These are phyloP conservation scores for Trichoderma polysporum DNA, from an alignment of 2,329 filamentous ascomycete genomes.

Conservation along the genomic window DNA sequence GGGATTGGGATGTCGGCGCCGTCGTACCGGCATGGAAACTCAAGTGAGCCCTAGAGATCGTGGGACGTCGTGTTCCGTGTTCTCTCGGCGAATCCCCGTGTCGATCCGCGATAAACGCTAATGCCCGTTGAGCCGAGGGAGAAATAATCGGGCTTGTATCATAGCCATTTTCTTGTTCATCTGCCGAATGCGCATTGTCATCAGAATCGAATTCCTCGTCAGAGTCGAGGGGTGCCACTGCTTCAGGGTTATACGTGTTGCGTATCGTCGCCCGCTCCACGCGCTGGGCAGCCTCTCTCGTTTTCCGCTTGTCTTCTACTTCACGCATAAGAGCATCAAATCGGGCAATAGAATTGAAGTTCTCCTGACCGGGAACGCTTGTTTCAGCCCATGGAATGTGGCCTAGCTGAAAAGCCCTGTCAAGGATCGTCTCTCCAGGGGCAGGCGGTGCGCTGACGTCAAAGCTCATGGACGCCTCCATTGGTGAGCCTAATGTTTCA, in stretches of 20 bases:
- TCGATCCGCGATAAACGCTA: slow-evolving; percentile 51
- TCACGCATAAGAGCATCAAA: slow-evolving; percentile 67
- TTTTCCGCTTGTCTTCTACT: slow-evolving; percentile 51
- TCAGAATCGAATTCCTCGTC: slow-evolving; percentile 43
- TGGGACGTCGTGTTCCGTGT: slow-evolving; percentile 37
- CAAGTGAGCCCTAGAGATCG: slow-evolving; percentile 34
- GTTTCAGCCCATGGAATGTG: slow-evolving; percentile 61
- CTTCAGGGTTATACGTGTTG: slow-evolving; percentile 50
- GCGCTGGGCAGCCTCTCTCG: slow-evolving; percentile 37
- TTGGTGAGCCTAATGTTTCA: slow-evolving; percentile 55
- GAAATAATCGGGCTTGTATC: slow-evolving; percentile 39
- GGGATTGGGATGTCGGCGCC: slow-evolving; percentile 22
- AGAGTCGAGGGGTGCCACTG: slow-evolving; percentile 38
- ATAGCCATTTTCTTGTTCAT: slow-evolving; percentile 31
- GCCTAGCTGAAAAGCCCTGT: slow-evolving; percentile 63
- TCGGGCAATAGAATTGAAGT: slow-evolving; percentile 62
- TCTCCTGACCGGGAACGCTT: slow-evolving; percentile 57
- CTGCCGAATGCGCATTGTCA: slow-evolving; percentile 39
- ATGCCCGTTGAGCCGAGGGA: slow-evolving; percentile 48
- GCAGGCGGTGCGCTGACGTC: slow-evolving; percentile 52
- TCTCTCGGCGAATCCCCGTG: slow-evolving; percentile 34
- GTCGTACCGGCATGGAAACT: slow-evolving; percentile 33
- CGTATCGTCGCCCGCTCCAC: slow-evolving; percentile 39
- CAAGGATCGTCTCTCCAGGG: slow-evolving; percentile 64
- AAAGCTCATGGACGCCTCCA: slow-evolving; percentile 39